These are phyloP conservation scores for Amoebophrya sp. DNA, from an alignment of 169 alveolate species.

Conservation along the genomic window DNA sequence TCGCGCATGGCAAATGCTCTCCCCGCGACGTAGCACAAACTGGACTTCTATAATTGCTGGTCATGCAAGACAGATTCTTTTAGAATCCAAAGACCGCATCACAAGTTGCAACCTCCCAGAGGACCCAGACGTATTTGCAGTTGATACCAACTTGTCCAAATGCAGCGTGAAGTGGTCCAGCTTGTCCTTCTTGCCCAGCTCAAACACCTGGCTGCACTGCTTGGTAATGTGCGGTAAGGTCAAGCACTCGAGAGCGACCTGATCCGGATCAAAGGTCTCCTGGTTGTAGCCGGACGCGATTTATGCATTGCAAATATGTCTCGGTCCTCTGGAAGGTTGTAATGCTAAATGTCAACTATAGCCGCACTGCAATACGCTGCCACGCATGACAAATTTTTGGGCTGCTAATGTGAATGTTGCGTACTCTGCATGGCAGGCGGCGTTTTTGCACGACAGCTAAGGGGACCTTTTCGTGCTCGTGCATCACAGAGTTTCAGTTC, in stretches of 20 bases:
- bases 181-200: background rate
- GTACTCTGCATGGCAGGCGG: background rate
- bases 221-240: background rate
- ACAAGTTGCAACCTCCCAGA: no score
- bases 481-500: no score
- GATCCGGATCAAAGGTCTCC: background rate
- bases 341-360: background rate
- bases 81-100: no score
- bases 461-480: no score
- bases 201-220: background rate
- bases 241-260: background rate
- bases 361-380: no score
- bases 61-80: no score
- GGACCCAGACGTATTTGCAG: no score
- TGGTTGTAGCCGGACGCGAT: background rate
- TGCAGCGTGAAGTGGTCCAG: constrained; percentile 10
- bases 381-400: no score
- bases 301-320: background rate
- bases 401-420: background rate
- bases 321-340: background rate
- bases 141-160: background rate
- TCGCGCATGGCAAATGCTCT: no score
- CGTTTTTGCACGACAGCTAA: no score
- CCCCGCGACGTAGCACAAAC: no score
- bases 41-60: no score